Evolutionary conservation across 1,139 yeast species (phyloP).

Genomic region (Waltiozyma solani): DNA sequence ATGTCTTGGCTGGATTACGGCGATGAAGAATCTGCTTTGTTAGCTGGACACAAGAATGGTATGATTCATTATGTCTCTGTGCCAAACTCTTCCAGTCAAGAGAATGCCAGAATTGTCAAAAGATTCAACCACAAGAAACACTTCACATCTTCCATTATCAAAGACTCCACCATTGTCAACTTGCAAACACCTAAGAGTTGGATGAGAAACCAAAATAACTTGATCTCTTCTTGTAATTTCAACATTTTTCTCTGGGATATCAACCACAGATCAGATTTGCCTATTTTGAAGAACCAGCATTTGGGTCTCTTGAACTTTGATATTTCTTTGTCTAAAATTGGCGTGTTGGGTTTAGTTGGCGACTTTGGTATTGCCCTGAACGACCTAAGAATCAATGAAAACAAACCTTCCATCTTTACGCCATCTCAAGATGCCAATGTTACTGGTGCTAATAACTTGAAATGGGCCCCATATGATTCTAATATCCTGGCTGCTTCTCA

Average conservation of each 20-base stretch:
- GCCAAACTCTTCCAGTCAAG: slow-evolving; percentile 42
- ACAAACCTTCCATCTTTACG: slow-evolving; percentile 30
- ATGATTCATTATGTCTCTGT: slow-evolving; percentile 55
- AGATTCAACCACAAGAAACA: slow-evolving; percentile 68
- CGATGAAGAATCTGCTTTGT: slow-evolving; percentile 26
- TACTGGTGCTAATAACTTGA: slow-evolving; percentile 32
- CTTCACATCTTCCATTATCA: slow-evolving; percentile 14
- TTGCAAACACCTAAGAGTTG: slow-evolving; percentile 29
- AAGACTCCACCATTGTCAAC: slow-evolving; percentile 25
- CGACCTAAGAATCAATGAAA: slow-evolving; percentile 41
- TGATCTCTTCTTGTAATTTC: slow-evolving; percentile 52
- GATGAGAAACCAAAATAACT: slow-evolving; percentile 25
- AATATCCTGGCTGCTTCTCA: slow-evolving; percentile 61
- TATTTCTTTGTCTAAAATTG: slow-evolving; percentile 36
- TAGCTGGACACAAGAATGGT: slow-evolving; percentile 67
- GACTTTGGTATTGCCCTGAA: slow-evolving; percentile 59
- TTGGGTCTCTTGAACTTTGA: slow-evolving; percentile 46
- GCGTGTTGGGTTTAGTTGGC: slow-evolving; percentile 55
- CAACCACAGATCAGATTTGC: slow-evolving; percentile 37
- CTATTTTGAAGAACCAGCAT: slow-evolving; percentile 43
- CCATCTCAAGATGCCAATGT: slow-evolving; percentile 24
- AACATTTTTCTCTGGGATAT: slow-evolving; percentile 68
- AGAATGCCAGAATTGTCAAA: slow-evolving; percentile 61
- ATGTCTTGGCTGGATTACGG: slow-evolving; percentile 48
- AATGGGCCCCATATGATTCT: slow-evolving; percentile 56